phyloP scores from a whole-genome alignment of 306 rosid genomes.

The Acacia melanoxylon region DNA sequence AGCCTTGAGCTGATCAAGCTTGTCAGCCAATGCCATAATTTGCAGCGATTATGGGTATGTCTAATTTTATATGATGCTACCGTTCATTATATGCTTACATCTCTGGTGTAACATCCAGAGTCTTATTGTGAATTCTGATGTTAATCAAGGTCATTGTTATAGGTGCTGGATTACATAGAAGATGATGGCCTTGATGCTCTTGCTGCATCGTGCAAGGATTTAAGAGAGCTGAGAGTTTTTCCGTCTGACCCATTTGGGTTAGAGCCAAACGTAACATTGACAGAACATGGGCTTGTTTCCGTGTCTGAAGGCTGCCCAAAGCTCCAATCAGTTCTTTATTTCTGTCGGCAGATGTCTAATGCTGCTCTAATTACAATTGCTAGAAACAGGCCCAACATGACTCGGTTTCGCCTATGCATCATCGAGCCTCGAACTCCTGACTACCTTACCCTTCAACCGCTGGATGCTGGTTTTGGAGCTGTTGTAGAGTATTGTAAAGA shows the following conservation, averaged over 20 bases:
- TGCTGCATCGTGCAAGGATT: slow-evolving; percentile 67
- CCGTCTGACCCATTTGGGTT: slow-evolving; percentile 59
- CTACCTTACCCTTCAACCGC: slow-evolving; percentile 50
- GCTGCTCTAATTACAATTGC: slow-evolving; percentile 55
- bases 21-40: slow-evolving; percentile 55
- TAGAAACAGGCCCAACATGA: slow-evolving; percentile 59
- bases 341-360: slow-evolving; percentile 60
- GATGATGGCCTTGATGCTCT: slow-evolving; percentile 59
- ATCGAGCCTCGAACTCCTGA: slow-evolving; percentile 66
- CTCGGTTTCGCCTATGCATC: slow-evolving; percentile 71
- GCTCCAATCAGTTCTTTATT: slow-evolving; percentile 68
- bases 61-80: background rate
- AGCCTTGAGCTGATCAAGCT: slow-evolving; percentile 59
- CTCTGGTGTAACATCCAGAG: slow-evolving; percentile 7
- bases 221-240: slow-evolving; percentile 65
- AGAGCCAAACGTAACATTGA: slow-evolving; percentile 59
- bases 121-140: slow-evolving; percentile 21
- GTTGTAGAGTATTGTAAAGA: slow-evolving; percentile 10
- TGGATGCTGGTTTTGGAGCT: slow-evolving; percentile 77
- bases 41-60: slow-evolving; percentile 66
- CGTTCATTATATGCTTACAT: background rate
- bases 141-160: slow-evolving; percentile 31
- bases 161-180: slow-evolving; percentile 76
- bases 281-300: slow-evolving; percentile 68
- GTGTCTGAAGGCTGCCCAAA: slow-evolving; percentile 75